These are phyloP conservation scores for Filosporella fistucella DNA, from an alignment of 495 filamentous ascomycete genomes.

Conservation along the genomic window DNA sequence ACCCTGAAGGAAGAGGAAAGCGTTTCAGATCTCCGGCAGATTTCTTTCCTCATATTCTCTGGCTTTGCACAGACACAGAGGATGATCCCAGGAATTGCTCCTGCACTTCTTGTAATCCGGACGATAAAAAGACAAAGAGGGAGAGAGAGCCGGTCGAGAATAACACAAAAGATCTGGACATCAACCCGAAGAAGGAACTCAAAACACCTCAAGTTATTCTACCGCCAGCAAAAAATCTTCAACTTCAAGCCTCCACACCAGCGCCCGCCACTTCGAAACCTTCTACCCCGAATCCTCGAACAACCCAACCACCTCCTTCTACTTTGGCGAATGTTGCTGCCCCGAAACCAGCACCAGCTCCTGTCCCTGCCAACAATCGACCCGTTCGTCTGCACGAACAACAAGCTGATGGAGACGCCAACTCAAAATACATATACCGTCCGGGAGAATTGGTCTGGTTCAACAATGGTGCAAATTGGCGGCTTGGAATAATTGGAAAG, in stretches of 20 bases:
- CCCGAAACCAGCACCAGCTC: background rate
- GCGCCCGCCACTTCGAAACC: constrained; percentile 7
- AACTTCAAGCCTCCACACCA: background rate
- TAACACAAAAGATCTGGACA: constrained; percentile 2
- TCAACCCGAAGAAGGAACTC: background rate
- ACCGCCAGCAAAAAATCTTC: background rate
- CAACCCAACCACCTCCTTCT: constrained; percentile 4
- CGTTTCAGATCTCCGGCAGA: constrained; percentile 53
- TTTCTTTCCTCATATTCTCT: constrained; percentile 58
- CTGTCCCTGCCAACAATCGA: constrained; percentile 3
- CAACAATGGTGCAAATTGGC: constrained; percentile 49
- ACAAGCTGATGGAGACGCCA: constrained; percentile 17
- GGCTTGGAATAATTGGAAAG: constrained; percentile 45
- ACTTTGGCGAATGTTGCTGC: background rate
- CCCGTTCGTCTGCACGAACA: constrained; percentile 31
- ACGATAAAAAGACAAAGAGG: constrained; percentile 4
- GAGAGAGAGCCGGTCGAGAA: background rate
- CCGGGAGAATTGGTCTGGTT: constrained; percentile 59
- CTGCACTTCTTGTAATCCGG: constrained; percentile 33
- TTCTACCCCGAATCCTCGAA: background rate
- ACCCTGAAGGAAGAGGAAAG: constrained; percentile 53
- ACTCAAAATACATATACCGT: constrained; percentile 45
- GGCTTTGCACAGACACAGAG: constrained; percentile 47
- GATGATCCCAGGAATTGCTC: constrained; percentile 53
- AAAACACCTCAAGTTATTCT: background rate